These are phyloP conservation scores for Phaeosphaeriaceae sp. DNA, from an alignment of 2,329 filamentous ascomycete genomes.

Conservation along the genomic window DNA sequence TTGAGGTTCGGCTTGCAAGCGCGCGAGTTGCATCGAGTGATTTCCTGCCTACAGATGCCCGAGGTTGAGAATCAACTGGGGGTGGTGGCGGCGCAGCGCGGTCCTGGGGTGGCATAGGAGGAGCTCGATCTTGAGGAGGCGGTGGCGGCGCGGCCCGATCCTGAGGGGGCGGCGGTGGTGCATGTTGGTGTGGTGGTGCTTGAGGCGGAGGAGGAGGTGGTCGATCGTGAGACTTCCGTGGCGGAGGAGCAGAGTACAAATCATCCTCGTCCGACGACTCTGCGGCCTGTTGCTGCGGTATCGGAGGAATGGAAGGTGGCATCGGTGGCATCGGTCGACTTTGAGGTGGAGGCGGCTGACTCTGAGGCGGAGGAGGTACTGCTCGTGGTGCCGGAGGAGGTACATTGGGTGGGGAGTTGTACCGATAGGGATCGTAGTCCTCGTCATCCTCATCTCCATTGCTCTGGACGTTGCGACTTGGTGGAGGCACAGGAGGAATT, in stretches of 20 bases:
- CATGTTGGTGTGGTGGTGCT: constrained; percentile 41
- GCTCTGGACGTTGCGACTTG: constrained; percentile 54
- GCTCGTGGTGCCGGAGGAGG: constrained; percentile 44
- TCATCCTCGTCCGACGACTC: constrained; percentile 47
- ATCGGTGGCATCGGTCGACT: constrained; percentile 40
- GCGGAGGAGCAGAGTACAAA: constrained; percentile 44
- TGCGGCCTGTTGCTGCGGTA: constrained; percentile 33
- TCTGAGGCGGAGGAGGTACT: constrained; percentile 45
- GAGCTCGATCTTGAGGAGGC: constrained; percentile 45
- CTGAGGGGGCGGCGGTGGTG: constrained; percentile 46
- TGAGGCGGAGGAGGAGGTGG: constrained; percentile 47
- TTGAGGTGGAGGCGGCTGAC: constrained; percentile 40
- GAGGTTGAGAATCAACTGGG: constrained; percentile 51
- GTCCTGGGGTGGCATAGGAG: constrained; percentile 54
- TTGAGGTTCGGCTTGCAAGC: constrained; percentile 65
- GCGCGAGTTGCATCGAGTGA: constrained; percentile 70
- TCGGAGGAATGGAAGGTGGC: constrained; percentile 43
- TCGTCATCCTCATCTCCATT: constrained; percentile 55
- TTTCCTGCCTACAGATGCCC: constrained; percentile 58
- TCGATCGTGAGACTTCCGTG: constrained; percentile 45
- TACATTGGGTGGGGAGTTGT: constrained; percentile 40
- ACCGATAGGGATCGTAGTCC: constrained; percentile 73
- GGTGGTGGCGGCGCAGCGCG: constrained; percentile 37
- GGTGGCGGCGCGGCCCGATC: constrained; percentile 50
- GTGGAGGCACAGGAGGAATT: constrained; percentile 70